phyloP scores from a whole-genome alignment of 2,329 filamentous ascomycete genomes.

The Bipolaris sorokiniana region DNA sequence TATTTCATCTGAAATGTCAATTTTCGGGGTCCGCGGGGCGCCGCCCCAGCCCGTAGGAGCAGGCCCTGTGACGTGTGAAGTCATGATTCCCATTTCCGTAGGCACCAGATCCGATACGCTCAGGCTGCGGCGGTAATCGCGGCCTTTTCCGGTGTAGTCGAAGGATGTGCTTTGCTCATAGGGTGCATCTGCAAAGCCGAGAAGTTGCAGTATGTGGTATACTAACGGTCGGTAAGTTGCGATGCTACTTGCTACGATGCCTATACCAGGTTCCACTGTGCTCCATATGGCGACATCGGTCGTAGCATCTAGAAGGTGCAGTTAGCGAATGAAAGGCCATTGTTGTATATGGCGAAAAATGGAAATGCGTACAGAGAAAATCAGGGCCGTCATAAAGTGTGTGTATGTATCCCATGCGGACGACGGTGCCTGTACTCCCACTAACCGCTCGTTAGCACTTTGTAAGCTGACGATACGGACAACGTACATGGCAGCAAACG shows the following conservation, averaged over 20 bases:
- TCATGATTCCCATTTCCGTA: constrained; percentile 15
- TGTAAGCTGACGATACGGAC: neutral
- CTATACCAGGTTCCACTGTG: constrained; percentile 43
- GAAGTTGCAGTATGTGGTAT: constrained; percentile 33
- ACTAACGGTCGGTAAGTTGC: constrained; percentile 59
- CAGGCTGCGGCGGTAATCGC: constrained; percentile 29
- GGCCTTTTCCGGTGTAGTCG: constrained; percentile 20
- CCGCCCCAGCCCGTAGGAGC: neutral
- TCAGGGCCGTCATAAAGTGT: constrained; percentile 50
- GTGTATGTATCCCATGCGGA: constrained; percentile 54
- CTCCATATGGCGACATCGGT: constrained; percentile 52
- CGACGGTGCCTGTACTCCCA: constrained; percentile 60
- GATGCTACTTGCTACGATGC: constrained; percentile 56
- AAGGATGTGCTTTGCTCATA: constrained; percentile 12
- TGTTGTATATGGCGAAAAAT: constrained; percentile 10
- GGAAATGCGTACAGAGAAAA: constrained; percentile 44
- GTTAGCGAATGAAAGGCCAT: neutral
- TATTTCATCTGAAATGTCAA: neutral
- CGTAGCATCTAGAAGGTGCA: constrained; percentile 38
- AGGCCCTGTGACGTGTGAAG: constrained; percentile 20
- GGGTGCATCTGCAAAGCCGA: constrained; percentile 29
- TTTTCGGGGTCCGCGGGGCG: neutral
- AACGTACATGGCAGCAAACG: constrained; percentile 50
- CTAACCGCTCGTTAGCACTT: constrained; percentile 14
- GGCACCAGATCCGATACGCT: constrained; percentile 27